Conservation (phyloP, 371 early-diverging fungal species). For the Mucor mucedo region DNA sequence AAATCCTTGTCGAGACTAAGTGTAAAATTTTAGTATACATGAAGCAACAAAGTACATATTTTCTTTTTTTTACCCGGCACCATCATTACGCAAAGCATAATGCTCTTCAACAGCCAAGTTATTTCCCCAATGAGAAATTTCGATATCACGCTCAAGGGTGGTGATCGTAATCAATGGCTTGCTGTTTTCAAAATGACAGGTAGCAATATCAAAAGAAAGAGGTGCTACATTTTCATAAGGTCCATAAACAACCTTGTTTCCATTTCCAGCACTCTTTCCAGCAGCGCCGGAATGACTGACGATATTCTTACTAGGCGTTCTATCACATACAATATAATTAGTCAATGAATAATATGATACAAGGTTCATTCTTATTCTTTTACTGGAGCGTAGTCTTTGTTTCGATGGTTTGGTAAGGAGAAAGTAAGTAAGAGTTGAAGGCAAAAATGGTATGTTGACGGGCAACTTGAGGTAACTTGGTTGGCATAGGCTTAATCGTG, state of each 20-base stretch:
- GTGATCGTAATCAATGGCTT: constrained; percentile 72
- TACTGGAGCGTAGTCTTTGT: constrained; percentile 84
- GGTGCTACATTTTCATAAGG: constrained; percentile 64
- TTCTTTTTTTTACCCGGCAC: constrained; percentile 66
- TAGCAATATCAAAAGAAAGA: constrained; percentile 53
- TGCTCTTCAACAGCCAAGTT: constrained; percentile 87
- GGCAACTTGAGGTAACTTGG: constrained; percentile 70
- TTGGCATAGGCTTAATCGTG: constrained; percentile 70
- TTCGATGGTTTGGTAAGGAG: constrained; percentile 74
- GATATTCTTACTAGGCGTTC: constrained; percentile 46
- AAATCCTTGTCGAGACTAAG: constrained; percentile 76
- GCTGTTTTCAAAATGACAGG: constrained; percentile 68
- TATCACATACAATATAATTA: constrained; percentile 11
- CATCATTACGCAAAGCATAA: constrained; percentile 79
- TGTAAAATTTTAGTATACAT: background rate
- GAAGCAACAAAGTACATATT: background rate
- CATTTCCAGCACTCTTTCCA: constrained; percentile 33
- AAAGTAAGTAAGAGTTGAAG: constrained; percentile 66
- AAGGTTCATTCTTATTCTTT: constrained; percentile 15
- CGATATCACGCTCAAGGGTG: constrained; percentile 71
- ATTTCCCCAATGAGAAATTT: constrained; percentile 87
- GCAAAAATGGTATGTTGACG: constrained; percentile 69
- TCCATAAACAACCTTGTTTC: constrained; percentile 76
- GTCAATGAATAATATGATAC: background rate
- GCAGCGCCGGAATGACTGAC: constrained; percentile 46